Percentiles rank a stretch among this genome's conserved stretches.
These are phyloP conservation scores for Camillea tinctor DNA, from an alignment of 2,329 filamentous ascomycete species.

Conservation along the genomic window DNA sequence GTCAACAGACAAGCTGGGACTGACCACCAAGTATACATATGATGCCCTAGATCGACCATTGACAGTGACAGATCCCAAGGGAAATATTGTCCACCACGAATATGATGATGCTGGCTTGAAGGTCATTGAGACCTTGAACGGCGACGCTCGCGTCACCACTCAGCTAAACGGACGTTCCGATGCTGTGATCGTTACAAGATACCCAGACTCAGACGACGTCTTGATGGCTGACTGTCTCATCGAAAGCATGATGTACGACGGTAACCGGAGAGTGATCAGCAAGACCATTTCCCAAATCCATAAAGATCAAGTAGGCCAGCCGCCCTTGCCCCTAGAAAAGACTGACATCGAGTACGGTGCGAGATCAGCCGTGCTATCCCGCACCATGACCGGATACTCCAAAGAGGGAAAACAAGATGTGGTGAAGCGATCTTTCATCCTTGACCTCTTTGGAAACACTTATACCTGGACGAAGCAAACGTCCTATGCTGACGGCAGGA, in stretches of 20 bases:
- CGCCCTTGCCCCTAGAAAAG: no score
- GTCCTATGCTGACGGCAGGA: not conserved
- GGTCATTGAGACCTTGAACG: not conserved
- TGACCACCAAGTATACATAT: not conserved
- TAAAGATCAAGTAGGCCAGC: no score
- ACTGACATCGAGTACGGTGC: no score
- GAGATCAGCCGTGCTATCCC: no score
- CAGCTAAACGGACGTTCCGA: not conserved
- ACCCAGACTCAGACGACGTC: not conserved
- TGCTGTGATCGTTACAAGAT: not conserved
- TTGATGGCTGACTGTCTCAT: not conserved
- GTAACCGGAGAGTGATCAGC: no score
- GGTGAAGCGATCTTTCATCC: not conserved
- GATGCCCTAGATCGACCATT: not conserved
- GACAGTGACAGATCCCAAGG: not conserved
- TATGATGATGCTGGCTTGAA: not conserved
- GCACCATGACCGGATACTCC: no score
- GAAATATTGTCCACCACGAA: not conserved
- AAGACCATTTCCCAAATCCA: no score
- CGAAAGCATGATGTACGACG: no score
- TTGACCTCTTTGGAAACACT: slow-evolving; percentile 1
- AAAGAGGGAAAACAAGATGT: not conserved
- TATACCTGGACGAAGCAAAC: not conserved
- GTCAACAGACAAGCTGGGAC: not conserved
- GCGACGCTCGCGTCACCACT: not conserved